These are phyloP conservation scores for Pythium rishiriense DNA, from an alignment of 352 stramenopile genomes.

Conservation along the genomic window DNA sequence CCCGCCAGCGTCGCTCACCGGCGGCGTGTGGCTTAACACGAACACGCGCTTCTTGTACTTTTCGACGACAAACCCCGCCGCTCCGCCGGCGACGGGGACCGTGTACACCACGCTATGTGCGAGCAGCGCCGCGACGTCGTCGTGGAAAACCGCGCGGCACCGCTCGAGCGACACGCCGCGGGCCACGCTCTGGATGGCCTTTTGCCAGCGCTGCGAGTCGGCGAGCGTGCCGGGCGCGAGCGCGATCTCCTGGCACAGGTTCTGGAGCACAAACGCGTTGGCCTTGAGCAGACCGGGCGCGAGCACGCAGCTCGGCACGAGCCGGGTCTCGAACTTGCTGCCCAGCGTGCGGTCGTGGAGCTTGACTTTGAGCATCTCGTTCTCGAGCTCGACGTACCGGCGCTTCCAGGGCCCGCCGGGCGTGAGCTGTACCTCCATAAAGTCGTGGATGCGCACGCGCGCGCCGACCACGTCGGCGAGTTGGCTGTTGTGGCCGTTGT, in stretches of 20 bases:
- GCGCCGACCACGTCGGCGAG: not conserved
- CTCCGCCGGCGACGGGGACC: slow-evolving; percentile 30
- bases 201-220: slow-evolving; percentile 53
- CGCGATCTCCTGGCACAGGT: slow-evolving; percentile 47
- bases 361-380: slow-evolving; percentile 70
- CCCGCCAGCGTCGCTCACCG: not conserved
- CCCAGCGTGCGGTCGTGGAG: slow-evolving; percentile 54
- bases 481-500: slow-evolving; percentile 25
- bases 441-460: slow-evolving; percentile 44
- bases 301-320: slow-evolving; percentile 52
- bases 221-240: slow-evolving; percentile 40
- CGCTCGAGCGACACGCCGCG: slow-evolving; percentile 28
- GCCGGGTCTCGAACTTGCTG: slow-evolving; percentile 48
- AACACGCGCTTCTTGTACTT: slow-evolving; percentile 64
- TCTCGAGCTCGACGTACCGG: slow-evolving; percentile 61
- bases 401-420: slow-evolving; percentile 52
- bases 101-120: slow-evolving; percentile 53
- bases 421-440: slow-evolving; percentile 59
- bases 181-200: slow-evolving; percentile 35
- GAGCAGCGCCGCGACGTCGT: slow-evolving; percentile 48
- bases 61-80: slow-evolving; percentile 48
- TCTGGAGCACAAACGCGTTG: slow-evolving; percentile 56
- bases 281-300: slow-evolving; percentile 45
- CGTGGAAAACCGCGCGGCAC: slow-evolving; percentile 52
- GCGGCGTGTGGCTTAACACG: slow-evolving; percentile 49